Percentiles rank a stretch among this genome's conserved stretches.
phyloP scores from a whole-genome alignment of 2,329 filamentous ascomycete species.

The Monosporascus sp. region DNA sequence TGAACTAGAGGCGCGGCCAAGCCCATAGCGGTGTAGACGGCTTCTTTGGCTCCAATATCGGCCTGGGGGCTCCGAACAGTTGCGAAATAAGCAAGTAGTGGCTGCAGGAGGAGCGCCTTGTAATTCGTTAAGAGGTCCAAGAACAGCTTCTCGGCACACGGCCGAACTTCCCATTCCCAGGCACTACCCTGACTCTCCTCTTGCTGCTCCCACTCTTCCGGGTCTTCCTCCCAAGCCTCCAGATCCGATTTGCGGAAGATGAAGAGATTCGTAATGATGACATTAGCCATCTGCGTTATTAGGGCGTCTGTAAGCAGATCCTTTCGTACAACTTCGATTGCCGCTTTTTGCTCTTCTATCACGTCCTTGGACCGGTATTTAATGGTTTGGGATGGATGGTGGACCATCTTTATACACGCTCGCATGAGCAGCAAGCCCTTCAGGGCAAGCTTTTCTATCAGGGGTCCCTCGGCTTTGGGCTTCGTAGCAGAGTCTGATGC shows the following conservation, averaged over 20 bases:
- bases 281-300: slow-evolving; percentile 75
- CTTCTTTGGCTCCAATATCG: slow-evolving; percentile 83
- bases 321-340: slow-evolving; percentile 64
- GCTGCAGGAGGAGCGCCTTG: slow-evolving; percentile 74
- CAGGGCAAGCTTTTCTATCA: slow-evolving; percentile 74
- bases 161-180: slow-evolving; percentile 88
- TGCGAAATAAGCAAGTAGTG: slow-evolving; percentile 77
- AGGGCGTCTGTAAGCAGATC: slow-evolving; percentile 73
- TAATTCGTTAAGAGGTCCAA: slow-evolving; percentile 86
- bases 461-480: slow-evolving; percentile 52
- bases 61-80: slow-evolving; percentile 61
- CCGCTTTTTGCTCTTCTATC: slow-evolving; percentile 70
- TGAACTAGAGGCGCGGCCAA: slow-evolving; percentile 74
- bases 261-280: slow-evolving; percentile 82
- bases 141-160: slow-evolving; percentile 91
- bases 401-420: slow-evolving; percentile 79
- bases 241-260: slow-evolving; percentile 81
- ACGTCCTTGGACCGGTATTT: slow-evolving; percentile 72
- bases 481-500: slow-evolving; percentile 35
- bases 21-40: slow-evolving; percentile 89
- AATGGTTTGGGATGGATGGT: slow-evolving; percentile 75
- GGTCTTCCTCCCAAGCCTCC: slow-evolving; percentile 88
- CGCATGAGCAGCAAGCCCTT: slow-evolving; percentile 79
- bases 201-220: slow-evolving; percentile 90
- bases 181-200: slow-evolving; percentile 81